Percentiles rank a stretch among this genome's conserved stretches.
These are phyloP conservation scores for Chrysosphaeria jannelii DNA, from an alignment of 2,329 filamentous ascomycete genomes.

Conservation along the genomic window DNA sequence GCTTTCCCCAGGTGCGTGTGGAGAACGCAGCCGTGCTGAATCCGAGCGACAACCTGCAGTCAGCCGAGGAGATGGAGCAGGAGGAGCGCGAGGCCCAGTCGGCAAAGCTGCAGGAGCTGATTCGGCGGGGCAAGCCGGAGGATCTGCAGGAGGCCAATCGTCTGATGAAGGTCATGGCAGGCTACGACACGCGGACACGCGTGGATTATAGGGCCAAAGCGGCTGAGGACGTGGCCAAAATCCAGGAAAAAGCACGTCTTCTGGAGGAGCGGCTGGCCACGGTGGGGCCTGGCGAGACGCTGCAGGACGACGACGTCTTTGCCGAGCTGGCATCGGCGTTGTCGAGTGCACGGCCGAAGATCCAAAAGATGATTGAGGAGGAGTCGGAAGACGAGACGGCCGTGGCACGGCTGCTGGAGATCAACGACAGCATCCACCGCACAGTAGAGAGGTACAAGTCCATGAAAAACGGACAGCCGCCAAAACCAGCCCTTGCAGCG, in stretches of 20 bases:
- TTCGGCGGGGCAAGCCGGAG: constrained; percentile 67
- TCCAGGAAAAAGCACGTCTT: constrained; percentile 81
- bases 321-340: constrained; percentile 71
- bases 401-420: constrained; percentile 79
- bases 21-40: constrained; percentile 94
- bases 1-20: constrained; percentile 69
- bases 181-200: constrained; percentile 82
- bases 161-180: constrained; percentile 98
- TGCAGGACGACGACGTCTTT: constrained; percentile 36
- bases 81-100: constrained; percentile 86
- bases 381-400: constrained; percentile 92
- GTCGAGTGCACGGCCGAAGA: constrained; percentile 87
- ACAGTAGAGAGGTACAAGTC: constrained; percentile 89
- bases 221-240: constrained; percentile 76
- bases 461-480: constrained; percentile 87
- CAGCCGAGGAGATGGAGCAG: constrained; percentile 94
- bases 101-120: constrained; percentile 92
- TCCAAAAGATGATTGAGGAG: constrained; percentile 98
- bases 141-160: constrained; percentile 84
- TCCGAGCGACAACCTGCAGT: constrained; percentile 84
- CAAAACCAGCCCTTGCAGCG: too few species aligned
- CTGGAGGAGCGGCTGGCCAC: constrained; percentile 78
- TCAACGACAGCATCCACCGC: constrained; percentile 95
- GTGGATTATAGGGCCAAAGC: constrained; percentile 96
- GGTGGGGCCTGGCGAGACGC: constrained; percentile 39